Percentiles rank a stretch among this genome's conserved stretches.
Evolutionary conservation across 768 basidiomycete species (phyloP).

Genomic region (Mycena galericulata): DNA sequence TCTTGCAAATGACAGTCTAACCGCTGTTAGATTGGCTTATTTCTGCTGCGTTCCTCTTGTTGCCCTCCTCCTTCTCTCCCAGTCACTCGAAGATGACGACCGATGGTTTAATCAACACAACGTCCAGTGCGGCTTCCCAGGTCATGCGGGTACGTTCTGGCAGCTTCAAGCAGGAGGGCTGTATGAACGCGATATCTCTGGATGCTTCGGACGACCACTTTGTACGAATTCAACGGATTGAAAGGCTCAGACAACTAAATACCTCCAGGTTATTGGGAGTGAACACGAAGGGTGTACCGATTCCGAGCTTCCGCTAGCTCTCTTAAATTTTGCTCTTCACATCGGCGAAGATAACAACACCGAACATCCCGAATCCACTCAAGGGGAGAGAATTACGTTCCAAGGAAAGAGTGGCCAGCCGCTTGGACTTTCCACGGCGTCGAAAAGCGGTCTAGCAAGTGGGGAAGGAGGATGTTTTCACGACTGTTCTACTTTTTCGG

Average conservation of each 20-base stretch:
- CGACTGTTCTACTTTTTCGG: not conserved
- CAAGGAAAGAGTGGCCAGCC: not conserved
- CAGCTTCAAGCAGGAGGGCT: too few species aligned
- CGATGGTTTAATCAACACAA: not conserved
- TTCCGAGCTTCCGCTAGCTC: not conserved
- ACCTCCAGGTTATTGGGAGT: not conserved
- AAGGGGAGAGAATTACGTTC: not conserved
- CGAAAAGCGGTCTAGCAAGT: not conserved
- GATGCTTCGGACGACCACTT: not conserved
- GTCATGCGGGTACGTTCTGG: too few species aligned
- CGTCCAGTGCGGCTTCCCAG: too few species aligned
- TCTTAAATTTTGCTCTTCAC: conserved; percentile 3
- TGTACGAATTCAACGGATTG: too few species aligned
- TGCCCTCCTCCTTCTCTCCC: too few species aligned
- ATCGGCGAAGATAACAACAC: not conserved
- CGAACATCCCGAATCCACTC: not conserved
- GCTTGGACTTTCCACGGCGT: not conserved
- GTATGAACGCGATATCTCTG: too few species aligned
- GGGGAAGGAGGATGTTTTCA: not conserved
- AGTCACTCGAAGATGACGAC: too few species aligned
- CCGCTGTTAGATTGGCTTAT: too few species aligned
- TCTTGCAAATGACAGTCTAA: too few species aligned
- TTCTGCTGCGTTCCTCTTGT: too few species aligned
- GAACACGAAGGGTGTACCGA: too few species aligned
- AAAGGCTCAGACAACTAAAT: too few species aligned